Base-by-base conservation (phyloP, 306 rosid species). In the Trifolium dubium region DNA sequence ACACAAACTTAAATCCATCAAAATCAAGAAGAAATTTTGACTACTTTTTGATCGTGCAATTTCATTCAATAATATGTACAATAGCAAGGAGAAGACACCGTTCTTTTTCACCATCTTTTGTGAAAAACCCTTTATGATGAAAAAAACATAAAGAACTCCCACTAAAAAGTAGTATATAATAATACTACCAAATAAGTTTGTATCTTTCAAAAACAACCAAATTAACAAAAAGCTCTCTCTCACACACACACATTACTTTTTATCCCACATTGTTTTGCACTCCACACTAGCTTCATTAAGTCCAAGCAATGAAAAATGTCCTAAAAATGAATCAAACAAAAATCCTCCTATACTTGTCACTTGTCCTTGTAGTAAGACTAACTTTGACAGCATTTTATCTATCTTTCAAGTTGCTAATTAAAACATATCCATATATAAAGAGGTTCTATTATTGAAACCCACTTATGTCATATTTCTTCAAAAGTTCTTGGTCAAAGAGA, bases 381-480 rank as follows among this genome's bases (percentile, higher is more conserved):
- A 49, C 67, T 80, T 68, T 73, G 55, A 55, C 17, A 64, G 29
- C 31, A 64, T 49, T 64, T 66, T 19, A 23, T 51, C 10, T 78
- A 58, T 67, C 60, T 67, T 59, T 77, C 83, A 66, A 76, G 35
- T 60, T 75, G 81, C 73, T 66, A n/a, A n/a, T n/a, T n/a, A 77
- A 72, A 70, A 65, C 79, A 46, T 81, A 51, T 81, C 81, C 63
- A 62, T 59, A 71, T 73, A 79, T 79, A 64, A 73, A 76, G 84
- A 73, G 79, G 35, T 77, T 79, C 84, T 64, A 83, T 88, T 72
- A 82, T 83, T 88, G 89, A 81, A 71, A 64, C 78, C 79, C 83
- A 83, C 71, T 73, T 17, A 78, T 46, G 79, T 72, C 80, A n/a
- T 77, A 69, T 83, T 54, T 71, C 75, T 79, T 30, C 64, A 62